These are phyloP conservation scores for Nyctanthes arbortristis DNA, from an alignment of 257 asterid species.

Conservation along the genomic window DNA sequence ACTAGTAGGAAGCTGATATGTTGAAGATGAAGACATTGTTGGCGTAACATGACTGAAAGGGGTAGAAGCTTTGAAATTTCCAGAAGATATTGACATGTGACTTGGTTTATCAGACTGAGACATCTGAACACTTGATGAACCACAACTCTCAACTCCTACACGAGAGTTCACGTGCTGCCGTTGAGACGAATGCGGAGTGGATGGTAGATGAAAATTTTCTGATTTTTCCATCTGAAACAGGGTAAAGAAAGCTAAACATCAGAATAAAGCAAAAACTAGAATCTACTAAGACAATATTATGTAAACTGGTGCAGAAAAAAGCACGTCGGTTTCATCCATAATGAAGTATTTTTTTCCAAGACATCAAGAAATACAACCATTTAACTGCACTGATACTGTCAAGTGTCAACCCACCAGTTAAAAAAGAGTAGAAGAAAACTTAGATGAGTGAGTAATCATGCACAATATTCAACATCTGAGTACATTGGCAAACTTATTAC, in stretches of 20 bases:
- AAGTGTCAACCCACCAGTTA: conserved; percentile 16
- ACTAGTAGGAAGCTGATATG: conserved; percentile 89
- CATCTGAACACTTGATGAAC: conserved; percentile 41
- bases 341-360: not conserved
- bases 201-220: conserved; percentile 50
- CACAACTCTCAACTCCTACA: conserved; percentile 50
- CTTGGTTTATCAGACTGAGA: conserved; percentile 58
- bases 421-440: conserved; percentile 13
- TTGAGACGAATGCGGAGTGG: conserved; percentile 54
- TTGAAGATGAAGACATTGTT: conserved; percentile 49
- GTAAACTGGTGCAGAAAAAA: not conserved
- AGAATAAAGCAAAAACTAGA: conserved; percentile 4
- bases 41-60: conserved; percentile 43
- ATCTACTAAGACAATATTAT: conserved; percentile 15
- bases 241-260: conserved; percentile 10
- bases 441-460: conserved; percentile 1
- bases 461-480: not conserved
- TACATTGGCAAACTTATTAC: not conserved
- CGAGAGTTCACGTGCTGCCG: conserved; percentile 45
- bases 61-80: conserved; percentile 48
- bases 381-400: conserved; percentile 12
- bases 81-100: conserved; percentile 50
- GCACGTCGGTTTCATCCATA: not conserved
- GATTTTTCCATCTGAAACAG: conserved; percentile 77
- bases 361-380: not conserved